phyloP scores from a whole-genome alignment of 495 filamentous ascomycete species.

The Tuber melanosporum region DNA sequence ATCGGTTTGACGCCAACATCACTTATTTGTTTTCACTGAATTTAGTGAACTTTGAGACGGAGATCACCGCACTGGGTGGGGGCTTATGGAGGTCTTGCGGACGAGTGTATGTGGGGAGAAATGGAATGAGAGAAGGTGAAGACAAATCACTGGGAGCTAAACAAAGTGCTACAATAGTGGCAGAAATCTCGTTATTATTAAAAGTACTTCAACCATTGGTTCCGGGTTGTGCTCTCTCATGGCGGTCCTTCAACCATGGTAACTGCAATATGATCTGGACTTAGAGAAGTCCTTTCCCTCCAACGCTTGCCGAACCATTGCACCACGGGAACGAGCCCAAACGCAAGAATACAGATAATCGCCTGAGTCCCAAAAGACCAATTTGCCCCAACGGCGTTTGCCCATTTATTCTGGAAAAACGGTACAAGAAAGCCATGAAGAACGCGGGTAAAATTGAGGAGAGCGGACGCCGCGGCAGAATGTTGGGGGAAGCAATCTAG shows the following conservation, averaged over 20 bases:
- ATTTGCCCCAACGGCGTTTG: conserved; percentile 15
- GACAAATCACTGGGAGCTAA: too few species aligned
- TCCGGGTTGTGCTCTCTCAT: background rate
- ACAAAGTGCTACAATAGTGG: too few species aligned
- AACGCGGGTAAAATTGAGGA: conserved; percentile 38
- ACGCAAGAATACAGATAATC: conserved; percentile 20
- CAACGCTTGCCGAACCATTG: conserved; percentile 31
- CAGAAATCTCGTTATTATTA: too few species aligned
- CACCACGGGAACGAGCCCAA: conserved; percentile 22
- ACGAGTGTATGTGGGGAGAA: too few species aligned
- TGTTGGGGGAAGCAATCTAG: conserved; percentile 37
- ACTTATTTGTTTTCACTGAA: too few species aligned
- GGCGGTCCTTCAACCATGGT: background rate
- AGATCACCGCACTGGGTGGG: too few species aligned
- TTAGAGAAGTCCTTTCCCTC: conserved; percentile 14
- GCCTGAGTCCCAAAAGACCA: conserved; percentile 35
- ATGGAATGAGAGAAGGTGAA: too few species aligned
- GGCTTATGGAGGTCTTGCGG: too few species aligned
- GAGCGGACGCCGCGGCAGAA: conserved; percentile 24
- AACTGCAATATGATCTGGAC: conserved; percentile 16
- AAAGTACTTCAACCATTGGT: too few species aligned
- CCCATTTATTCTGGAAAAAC: conserved; percentile 32
- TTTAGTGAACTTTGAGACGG: too few species aligned
- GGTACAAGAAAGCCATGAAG: conserved; percentile 38
- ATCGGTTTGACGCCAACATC: too few species aligned